A percentile compares a stretch with the other conserved stretches of the same genome.
Conservation (phyloP, 805 yeast genomes). For the Starmerella vaccinii region DNA sequence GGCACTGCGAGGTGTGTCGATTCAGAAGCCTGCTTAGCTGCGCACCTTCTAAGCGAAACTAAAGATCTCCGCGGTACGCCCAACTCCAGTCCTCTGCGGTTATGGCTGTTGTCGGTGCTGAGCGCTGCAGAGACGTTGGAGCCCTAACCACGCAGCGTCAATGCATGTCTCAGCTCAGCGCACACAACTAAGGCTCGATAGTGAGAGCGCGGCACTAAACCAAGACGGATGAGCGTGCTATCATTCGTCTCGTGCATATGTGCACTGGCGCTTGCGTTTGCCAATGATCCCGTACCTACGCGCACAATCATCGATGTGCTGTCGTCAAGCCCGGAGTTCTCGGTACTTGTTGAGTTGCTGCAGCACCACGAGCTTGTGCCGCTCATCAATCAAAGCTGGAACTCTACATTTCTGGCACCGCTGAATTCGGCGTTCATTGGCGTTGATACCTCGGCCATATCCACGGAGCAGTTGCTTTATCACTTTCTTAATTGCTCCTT, state of each 20-base stretch:
- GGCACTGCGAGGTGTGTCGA: neutral
- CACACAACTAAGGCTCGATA: neutral
- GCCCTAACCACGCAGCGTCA: neutral
- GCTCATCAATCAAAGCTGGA: conserved; percentile 44
- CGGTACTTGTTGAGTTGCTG: conserved; percentile 47
- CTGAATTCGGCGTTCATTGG: conserved; percentile 61
- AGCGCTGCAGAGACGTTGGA: neutral
- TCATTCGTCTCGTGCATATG: neutral
- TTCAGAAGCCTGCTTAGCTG: neutral
- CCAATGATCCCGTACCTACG: conserved; percentile 19
- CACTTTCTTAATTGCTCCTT: conserved; percentile 30
- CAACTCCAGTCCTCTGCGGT: too few species aligned
- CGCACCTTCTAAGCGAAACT: neutral
- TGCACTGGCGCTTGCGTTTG: conserved; percentile 1
- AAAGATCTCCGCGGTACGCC: too few species aligned
- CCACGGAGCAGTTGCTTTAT: conserved; percentile 24
- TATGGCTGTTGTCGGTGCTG: neutral
- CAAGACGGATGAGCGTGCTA: neutral
- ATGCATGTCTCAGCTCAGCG: neutral
- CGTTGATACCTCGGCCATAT: conserved; percentile 12
- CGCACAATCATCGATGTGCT: conserved; percentile 49
- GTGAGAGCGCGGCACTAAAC: neutral
- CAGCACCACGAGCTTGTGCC: conserved; percentile 59
- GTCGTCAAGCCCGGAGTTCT: conserved; percentile 56
- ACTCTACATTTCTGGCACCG: conserved; percentile 70